Base-by-base conservation (phyloP, 1,284 basidiomycete species). In the Leccinum pallidistipes region DNA sequence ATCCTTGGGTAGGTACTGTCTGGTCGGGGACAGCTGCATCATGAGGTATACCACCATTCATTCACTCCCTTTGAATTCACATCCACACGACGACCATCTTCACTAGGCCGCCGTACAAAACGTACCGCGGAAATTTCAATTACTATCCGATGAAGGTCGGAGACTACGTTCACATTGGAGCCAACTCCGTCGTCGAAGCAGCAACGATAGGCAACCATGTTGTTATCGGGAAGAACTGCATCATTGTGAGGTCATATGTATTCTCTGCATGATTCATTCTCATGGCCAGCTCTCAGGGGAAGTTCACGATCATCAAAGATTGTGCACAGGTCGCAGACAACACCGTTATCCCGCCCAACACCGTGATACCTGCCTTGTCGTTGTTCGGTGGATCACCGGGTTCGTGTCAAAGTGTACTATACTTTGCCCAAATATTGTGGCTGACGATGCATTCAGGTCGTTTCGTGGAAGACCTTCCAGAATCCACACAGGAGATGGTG, bases 131-230 rank as follows among this genome's bases (percentile, higher is more conserved):
- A 56, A 87, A 88, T 62, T 98, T 97, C 83, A 98, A 97, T 68
- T 98, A 97, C 77, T 98, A 98, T 71, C 97, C 97, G 2, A 94
- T 98, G 87, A 95, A 97, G 74, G 88, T 99, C 31, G 93, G 94
- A 2, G 96, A 99, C 76, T 90, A 94, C 73, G 97, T 98, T 29
- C 90, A 95, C 63, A 93, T 99, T 55, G 97, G 97, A 5, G 85
- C 90, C 16, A 86, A 87, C 63, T 87, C 86, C 32, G 86, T 99
- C 57, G 85, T 99, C 14, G 96, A 99, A 78, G 97, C 97, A 1
- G 95, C 96, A 0, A 91, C 89, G 2, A 94, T 99, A 36, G 97
- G 97, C 1, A 93, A 90, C 71, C 89, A 96, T 67, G 95, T 98
- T 43, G 89, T 96, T 70, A 97, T 99, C 63, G 97, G 97, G 29